phyloP scores from a whole-genome alignment of 345 rosid species.

The Syzygium oleosum region DNA sequence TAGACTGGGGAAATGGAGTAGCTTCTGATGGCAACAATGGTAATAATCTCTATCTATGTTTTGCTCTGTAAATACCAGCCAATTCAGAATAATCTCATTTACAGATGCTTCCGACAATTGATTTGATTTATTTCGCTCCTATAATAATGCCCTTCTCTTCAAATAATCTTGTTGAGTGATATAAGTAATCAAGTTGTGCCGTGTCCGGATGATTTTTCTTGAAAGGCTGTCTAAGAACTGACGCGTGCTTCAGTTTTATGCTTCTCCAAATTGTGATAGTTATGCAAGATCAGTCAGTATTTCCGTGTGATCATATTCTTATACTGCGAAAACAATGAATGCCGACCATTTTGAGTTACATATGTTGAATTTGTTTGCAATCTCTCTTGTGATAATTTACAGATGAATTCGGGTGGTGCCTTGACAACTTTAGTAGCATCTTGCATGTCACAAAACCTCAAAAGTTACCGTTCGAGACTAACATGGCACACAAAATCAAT shows the following conservation, averaged over 20 bases:
- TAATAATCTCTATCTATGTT: neutral
- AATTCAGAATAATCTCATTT: neutral
- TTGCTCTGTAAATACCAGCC: neutral
- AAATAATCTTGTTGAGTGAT: neutral
- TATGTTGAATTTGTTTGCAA: neutral
- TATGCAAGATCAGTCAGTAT: neutral
- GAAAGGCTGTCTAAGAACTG: neutral
- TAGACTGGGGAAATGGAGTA: neutral
- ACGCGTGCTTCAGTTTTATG: neutral
- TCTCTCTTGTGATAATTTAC: neutral
- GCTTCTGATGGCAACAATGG: neutral
- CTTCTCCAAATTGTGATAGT: neutral
- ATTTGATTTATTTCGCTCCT: neutral
- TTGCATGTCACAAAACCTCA: neutral
- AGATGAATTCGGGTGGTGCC: neutral
- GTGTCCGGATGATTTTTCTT: neutral
- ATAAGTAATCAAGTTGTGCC: neutral
- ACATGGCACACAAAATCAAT: neutral
- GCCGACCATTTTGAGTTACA: neutral
- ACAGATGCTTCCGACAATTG: neutral
- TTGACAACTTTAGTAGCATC: neutral
- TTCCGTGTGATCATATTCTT: neutral
- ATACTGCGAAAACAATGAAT: neutral
- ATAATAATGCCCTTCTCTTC: neutral
- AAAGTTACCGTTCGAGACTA: neutral